phyloP scores from a whole-genome alignment of 139 green algal species.

The Chlamydomonas sphaeroides region DNA sequence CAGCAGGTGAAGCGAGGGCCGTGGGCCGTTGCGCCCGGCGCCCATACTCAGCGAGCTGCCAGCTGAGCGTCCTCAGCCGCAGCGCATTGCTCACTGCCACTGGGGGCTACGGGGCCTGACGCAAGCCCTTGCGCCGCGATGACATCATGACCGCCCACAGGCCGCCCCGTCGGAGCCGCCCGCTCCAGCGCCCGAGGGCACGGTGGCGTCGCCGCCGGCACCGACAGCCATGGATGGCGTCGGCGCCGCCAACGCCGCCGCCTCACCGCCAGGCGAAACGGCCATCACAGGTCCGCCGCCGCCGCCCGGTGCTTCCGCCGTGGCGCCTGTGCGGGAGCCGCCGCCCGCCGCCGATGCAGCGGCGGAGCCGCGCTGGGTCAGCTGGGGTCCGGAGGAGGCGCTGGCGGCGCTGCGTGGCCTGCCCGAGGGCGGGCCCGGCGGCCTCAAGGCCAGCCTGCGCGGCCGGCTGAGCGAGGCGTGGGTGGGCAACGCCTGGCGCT shows the following conservation, averaged over 20 bases:
- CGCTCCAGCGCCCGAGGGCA: neutral
- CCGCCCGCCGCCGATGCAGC: neutral
- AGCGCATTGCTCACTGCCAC: no score
- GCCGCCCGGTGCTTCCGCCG: neutral
- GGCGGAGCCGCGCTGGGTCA: neutral
- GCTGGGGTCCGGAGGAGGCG: conserved; percentile 31
- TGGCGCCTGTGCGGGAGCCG: neutral
- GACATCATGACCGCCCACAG: no score
- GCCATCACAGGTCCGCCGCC: no score
- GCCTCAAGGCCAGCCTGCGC: neutral
- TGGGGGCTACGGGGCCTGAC: no score
- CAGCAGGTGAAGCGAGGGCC: no score
- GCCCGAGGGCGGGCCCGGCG: neutral
- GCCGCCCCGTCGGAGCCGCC: no score
- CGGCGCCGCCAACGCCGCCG: no score
- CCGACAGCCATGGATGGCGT: neutral
- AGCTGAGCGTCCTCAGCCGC: no score
- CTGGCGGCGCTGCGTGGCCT: conserved; percentile 9
- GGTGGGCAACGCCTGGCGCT: conserved; percentile 73
- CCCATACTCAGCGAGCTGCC: no score
- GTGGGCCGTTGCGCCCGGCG: no score
- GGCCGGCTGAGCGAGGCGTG: conserved; percentile 55
- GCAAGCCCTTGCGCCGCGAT: no score
- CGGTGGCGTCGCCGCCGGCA: neutral
- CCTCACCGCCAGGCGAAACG: no score